Evolutionary conservation across 352 stramenopile species (phyloP).

Genomic region (Globisporangium lucens): DNA sequence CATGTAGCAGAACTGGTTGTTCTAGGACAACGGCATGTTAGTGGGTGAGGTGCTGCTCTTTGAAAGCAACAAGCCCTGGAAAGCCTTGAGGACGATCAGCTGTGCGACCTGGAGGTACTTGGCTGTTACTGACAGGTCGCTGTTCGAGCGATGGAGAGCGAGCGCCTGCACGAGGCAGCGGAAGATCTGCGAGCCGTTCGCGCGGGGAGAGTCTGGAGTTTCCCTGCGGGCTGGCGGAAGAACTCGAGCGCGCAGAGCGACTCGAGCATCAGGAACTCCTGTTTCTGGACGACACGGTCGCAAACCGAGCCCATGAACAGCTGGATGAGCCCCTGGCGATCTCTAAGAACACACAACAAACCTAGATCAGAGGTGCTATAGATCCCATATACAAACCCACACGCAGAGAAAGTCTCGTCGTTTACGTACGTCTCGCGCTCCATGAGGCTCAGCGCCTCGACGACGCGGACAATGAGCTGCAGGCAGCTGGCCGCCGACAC

Average conservation of each 20-base stretch:
- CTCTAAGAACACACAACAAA: conserved; percentile 19
- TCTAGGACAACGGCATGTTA: conserved; percentile 9
- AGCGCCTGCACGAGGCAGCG: conserved; percentile 53
- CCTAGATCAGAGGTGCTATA: no score
- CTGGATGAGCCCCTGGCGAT: conserved; percentile 42
- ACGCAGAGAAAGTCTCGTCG: not conserved
- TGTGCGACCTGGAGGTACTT: conserved; percentile 45
- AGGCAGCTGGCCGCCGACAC: conserved; percentile 42
- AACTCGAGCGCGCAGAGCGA: conserved; percentile 46
- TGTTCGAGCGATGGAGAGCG: not conserved
- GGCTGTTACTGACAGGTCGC: not conserved
- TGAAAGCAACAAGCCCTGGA: conserved; percentile 48
- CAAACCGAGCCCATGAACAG: conserved; percentile 39
- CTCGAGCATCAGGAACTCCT: conserved; percentile 53
- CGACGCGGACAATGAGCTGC: conserved; percentile 44
- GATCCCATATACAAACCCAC: not conserved
- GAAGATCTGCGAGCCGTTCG: conserved; percentile 40
- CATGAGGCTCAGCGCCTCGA: conserved; percentile 60
- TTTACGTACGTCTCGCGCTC: conserved; percentile 52
- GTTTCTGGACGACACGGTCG: conserved; percentile 31
- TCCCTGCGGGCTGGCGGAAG: conserved; percentile 30
- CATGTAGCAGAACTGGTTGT: conserved; percentile 41
- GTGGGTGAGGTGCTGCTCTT: conserved; percentile 18
- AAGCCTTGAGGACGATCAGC: conserved; percentile 58
- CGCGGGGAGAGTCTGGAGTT: conserved; percentile 35